phyloP scores from a whole-genome alignment of 2,329 filamentous ascomycete species.

The Lasiodiplodia sp. region DNA sequence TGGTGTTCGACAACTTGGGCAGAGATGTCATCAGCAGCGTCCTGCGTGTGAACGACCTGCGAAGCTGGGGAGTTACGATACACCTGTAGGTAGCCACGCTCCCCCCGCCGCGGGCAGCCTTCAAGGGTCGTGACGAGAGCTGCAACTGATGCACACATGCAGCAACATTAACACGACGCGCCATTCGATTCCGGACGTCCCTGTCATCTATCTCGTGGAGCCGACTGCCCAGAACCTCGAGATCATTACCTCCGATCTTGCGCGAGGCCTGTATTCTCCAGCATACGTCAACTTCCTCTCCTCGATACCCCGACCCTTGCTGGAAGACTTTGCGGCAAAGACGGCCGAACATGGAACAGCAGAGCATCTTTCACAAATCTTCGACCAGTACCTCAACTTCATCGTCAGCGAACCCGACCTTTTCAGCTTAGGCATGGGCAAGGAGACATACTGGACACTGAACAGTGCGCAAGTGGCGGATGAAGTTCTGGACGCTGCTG shows the following conservation, averaged over 20 bases:
- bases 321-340: slow-evolving; percentile 93
- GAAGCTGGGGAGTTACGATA: slow-evolving; percentile 94
- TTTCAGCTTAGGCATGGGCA: slow-evolving; percentile 92
- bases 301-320: slow-evolving; percentile 84
- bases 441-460: slow-evolving; percentile 93
- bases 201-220: slow-evolving; percentile 95
- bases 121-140: neutral
- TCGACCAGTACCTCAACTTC: slow-evolving; percentile 97
- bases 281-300: slow-evolving; percentile 98
- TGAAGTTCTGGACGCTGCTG: slow-evolving; percentile 82
- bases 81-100: slow-evolving; percentile 81
- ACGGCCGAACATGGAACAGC: slow-evolving; percentile 84
- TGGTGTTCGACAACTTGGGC: slow-evolving; percentile 92
- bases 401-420: slow-evolving; percentile 94
- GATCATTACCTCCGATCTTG: slow-evolving; percentile 82
- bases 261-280: slow-evolving; percentile 86
- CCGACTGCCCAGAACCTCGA: slow-evolving; percentile 83
- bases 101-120: neutral
- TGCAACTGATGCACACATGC: slow-evolving; percentile 30
- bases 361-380: slow-evolving; percentile 90
- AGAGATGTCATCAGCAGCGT: slow-evolving; percentile 98
- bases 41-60: slow-evolving; percentile 88
- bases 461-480: slow-evolving; percentile 93
- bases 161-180: slow-evolving; percentile 80
- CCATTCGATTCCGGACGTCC: slow-evolving; percentile 94